Evolutionary conservation across 257 asterid species (phyloP), one percentile per base, ranked within the genome.

Genomic region (Capsicum rhomboideum): DNA sequence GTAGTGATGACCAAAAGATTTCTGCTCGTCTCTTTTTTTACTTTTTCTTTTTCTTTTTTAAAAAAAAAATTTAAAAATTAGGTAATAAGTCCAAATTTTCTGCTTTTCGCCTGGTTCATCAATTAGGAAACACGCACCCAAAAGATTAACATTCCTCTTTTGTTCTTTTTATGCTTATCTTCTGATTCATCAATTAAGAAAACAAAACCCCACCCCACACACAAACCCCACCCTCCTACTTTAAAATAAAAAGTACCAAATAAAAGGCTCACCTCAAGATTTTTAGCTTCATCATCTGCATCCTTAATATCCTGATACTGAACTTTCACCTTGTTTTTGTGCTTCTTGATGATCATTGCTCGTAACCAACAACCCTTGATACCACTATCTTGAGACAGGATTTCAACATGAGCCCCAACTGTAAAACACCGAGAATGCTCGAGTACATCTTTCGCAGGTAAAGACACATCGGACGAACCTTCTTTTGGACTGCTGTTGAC

Each of bases 311-410:
- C 97, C 82, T 86, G 90, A 86, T 95, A 95, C 84, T 75, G 88
- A 23, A 95, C 89, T 92, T 94, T 95, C 83, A 94, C 93, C 87
- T 90, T 95, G 67, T 93, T 90, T 68, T 91, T 93, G 87, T 88
- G 90, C 85, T 82, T 94, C 91, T 94, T 95, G 34, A 93, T 86
- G 56, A 95, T 91, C 86, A 23, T 49, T 82, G 93, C 98, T 91
- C 97, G 87, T 63, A 93, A 95, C 99, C 99, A 95, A 91, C 96
- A 95, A 6, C 99, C 99, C 78, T 96, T 89, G 78, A 95, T 87
- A 66, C 98, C 98, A 87, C 99, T 94, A 87, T 94, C 98, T 85
- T 93, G 93, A 64, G 94, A 94, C 5, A 95, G 94, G 77, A 95
- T 92, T 90, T 95, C 99, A 82, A 95, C 90, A 84, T 87, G 86